Evolutionary conservation across 2,329 filamentous ascomycete species (phyloP).

Genomic region (Purpureocillium takamizusanense): DNA sequence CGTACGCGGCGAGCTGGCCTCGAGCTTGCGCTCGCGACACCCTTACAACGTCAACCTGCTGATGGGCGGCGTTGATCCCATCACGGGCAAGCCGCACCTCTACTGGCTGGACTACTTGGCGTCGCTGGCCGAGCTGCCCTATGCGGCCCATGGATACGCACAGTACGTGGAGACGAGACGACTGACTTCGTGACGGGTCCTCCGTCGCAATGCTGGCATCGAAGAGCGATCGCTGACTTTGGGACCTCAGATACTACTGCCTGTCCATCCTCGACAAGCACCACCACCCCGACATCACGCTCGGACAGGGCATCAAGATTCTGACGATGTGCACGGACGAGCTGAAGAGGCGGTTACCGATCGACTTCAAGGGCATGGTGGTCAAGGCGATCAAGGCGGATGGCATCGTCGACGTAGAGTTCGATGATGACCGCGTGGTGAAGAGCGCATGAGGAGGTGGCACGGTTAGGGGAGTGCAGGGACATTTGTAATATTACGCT

Average conservation of each 20-base stretch:
- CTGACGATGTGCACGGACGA: constrained; percentile 94
- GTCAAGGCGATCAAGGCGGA: constrained; percentile 96
- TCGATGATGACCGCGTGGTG: constrained; percentile 70
- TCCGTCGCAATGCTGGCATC: too few relatives aligned
- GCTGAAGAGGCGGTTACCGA: constrained; percentile 89
- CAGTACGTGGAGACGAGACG: constrained; percentile 64
- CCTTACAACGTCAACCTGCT: constrained; percentile 97
- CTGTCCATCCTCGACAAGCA: constrained; percentile 97
- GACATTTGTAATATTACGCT: constrained; percentile 27
- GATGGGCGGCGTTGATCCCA: constrained; percentile 86
- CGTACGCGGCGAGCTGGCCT: constrained; percentile 86
- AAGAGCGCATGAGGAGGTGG: constrained; percentile 42
- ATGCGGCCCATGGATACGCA: constrained; percentile 95
- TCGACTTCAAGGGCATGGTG: constrained; percentile 95
- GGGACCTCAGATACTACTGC: constrained; percentile 73
- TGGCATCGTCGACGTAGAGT: constrained; percentile 76
- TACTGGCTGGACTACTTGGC: constrained; percentile 99
- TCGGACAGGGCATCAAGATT: constrained; percentile 85
- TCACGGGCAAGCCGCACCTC: constrained; percentile 80
- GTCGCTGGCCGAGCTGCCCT: constrained; percentile 77
- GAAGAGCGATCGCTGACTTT: constrained; percentile 2
- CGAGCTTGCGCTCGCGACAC: constrained; percentile 80
- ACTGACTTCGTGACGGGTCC: too few relatives aligned
- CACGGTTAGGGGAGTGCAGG: constrained; percentile 7
- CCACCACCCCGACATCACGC: constrained; percentile 86